Percentiles rank a stretch among this genome's conserved stretches.
These are phyloP conservation scores for Zymoseptoria passerinii DNA, from an alignment of 2,329 filamentous ascomycete genomes.

Conservation along the genomic window DNA sequence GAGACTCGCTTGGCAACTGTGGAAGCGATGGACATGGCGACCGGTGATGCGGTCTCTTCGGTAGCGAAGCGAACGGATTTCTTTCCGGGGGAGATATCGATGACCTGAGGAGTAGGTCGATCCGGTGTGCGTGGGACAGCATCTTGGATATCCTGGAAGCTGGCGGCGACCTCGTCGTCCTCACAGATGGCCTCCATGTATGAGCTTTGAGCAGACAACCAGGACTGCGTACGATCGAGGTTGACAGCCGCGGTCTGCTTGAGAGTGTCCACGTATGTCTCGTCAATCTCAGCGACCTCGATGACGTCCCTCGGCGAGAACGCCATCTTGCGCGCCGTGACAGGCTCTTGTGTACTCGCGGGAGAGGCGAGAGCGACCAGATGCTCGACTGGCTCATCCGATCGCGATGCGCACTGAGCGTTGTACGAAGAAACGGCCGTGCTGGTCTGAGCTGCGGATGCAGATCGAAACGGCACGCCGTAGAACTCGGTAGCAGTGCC, in stretches of 20 bases:
- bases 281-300: slow-evolving; percentile 47
- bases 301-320: slow-evolving; percentile 33
- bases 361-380: slow-evolving; percentile 51
- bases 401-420: slow-evolving; percentile 55
- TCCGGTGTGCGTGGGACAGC: slow-evolving; percentile 26
- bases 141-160: slow-evolving; percentile 24
- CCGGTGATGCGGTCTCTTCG: slow-evolving; percentile 14
- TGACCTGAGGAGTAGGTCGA: slow-evolving; percentile 13
- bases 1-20: slow-evolving; percentile 23
- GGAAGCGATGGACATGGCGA: background rate
- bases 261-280: slow-evolving; percentile 66
- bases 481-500: slow-evolving; percentile 92
- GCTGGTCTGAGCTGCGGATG: slow-evolving; percentile 61
- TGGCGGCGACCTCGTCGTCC: slow-evolving; percentile 24
- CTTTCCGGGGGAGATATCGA: slow-evolving; percentile 42
- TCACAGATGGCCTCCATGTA: slow-evolving; percentile 43
- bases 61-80: slow-evolving; percentile 64
- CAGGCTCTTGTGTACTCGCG: slow-evolving; percentile 39
- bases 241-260: slow-evolving; percentile 63
- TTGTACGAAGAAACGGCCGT: slow-evolving; percentile 87
- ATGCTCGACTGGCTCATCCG: slow-evolving; percentile 51
- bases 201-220: slow-evolving; percentile 73
- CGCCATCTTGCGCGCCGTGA: slow-evolving; percentile 53
- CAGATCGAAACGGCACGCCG: slow-evolving; percentile 63
- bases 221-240: slow-evolving; percentile 74